A percentile compares a stretch with the other conserved stretches of the same genome.
These are phyloP conservation scores for Suhomyces sp. DNA, from an alignment of 805 yeast species.

Conservation along the genomic window DNA sequence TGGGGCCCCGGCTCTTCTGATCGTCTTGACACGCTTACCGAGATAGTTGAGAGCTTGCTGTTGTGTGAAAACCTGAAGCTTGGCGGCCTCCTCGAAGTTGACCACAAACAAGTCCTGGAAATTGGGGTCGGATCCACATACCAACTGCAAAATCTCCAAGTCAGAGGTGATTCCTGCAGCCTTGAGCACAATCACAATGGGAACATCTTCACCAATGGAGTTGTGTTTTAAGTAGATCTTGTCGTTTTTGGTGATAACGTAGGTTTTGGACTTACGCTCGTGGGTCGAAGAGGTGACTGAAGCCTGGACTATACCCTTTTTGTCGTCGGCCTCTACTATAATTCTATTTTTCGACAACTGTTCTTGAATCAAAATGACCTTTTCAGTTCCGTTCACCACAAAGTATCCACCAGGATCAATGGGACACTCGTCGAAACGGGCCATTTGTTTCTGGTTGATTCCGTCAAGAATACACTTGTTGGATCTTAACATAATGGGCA, in stretches of 20 bases:
- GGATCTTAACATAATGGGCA: slow-evolving; percentile 98
- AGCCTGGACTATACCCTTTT: slow-evolving; percentile 92
- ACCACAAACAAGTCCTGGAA: slow-evolving; percentile 92
- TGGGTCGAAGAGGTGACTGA: slow-evolving; percentile 97
- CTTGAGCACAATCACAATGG: slow-evolving; percentile 86
- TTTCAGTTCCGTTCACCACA: slow-evolving; percentile 96
- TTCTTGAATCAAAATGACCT: slow-evolving; percentile 94
- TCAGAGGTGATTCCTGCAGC: slow-evolving; percentile 95
- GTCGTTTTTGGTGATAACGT: slow-evolving; percentile 88
- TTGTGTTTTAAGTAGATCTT: slow-evolving; percentile 91
- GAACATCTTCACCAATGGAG: slow-evolving; percentile 92
- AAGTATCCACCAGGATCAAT: slow-evolving; percentile 98
- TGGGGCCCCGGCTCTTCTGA: slow-evolving; percentile 82
- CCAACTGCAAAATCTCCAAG: slow-evolving; percentile 87
- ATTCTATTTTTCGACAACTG: slow-evolving; percentile 96
- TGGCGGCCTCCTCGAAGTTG: slow-evolving; percentile 91
- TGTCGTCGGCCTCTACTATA: slow-evolving; percentile 95
- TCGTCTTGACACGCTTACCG: slow-evolving; percentile 88
- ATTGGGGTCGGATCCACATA: slow-evolving; percentile 83
- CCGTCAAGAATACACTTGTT: slow-evolving; percentile 86
- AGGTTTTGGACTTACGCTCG: slow-evolving; percentile 96
- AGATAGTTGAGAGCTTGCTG: slow-evolving; percentile 89
- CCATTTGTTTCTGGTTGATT: slow-evolving; percentile 80
- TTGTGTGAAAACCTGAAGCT: slow-evolving; percentile 81
- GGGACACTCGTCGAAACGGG: slow-evolving; percentile 87